Conservation (phyloP, 345 rosid genomes). For the Hypericum androsaemum region DNA sequence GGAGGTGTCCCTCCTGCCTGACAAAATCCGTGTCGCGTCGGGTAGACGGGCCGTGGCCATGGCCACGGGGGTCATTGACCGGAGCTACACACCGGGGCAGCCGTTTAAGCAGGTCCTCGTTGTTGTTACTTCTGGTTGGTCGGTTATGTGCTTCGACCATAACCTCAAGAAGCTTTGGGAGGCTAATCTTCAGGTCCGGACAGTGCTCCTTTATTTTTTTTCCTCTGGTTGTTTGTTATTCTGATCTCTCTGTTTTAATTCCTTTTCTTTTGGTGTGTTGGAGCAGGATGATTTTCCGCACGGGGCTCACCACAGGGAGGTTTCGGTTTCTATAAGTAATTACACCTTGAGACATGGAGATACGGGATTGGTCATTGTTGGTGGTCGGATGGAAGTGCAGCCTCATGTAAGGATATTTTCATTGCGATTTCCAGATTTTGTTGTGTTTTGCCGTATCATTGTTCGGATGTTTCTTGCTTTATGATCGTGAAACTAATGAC, state of each 20-base stretch:
- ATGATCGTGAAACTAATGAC: too few relatives aligned
- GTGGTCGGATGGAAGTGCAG: constrained; percentile 94
- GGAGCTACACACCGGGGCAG: constrained; percentile 49
- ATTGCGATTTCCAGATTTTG: background rate
- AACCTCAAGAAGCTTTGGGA: constrained; percentile 95
- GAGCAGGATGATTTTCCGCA: constrained; percentile 86
- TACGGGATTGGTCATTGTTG: constrained; percentile 72
- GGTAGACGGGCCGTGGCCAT: constrained; percentile 91
- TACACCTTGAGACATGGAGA: constrained; percentile 86
- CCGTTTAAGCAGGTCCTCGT: constrained; percentile 92
- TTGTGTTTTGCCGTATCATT: too few relatives aligned
- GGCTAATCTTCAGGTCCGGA: constrained; percentile 65
- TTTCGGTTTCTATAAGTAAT: constrained; percentile 68
- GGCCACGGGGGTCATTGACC: constrained; percentile 85
- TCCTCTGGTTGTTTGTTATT: background rate
- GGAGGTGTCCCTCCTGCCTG: constrained; percentile 63
- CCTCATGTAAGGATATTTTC: constrained; percentile 56
- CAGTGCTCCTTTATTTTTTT: background rate
- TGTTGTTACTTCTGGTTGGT: constrained; percentile 94
- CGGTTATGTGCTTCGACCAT: constrained; percentile 94
- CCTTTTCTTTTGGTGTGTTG: background rate
- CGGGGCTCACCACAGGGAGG: constrained; percentile 82
- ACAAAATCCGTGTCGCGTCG: constrained; percentile 68
- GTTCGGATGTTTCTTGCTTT: too few relatives aligned
- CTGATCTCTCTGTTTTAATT: constrained; percentile 3